Evolutionary conservation across 306 rosid species (phyloP).

Genomic region (Begonia fuchsioides): DNA sequence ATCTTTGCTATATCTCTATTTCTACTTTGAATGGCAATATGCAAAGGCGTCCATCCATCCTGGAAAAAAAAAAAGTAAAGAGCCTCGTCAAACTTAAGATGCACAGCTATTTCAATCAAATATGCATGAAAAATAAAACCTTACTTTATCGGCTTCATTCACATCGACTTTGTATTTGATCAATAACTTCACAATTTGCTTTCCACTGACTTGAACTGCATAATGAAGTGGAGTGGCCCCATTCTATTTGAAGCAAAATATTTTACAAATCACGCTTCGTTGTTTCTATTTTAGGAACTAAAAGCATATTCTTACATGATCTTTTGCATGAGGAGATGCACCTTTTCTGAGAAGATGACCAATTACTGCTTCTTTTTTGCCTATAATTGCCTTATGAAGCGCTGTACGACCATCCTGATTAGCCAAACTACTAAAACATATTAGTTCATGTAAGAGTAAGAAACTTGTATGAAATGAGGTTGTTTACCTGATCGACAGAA

Average conservation of each 20-base stretch:
- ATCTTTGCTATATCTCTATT: conserved; percentile 69
- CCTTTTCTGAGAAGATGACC: conserved; percentile 89
- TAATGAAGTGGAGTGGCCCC: conserved; percentile 96
- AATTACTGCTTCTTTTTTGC: conserved; percentile 63
- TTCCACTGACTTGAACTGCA: conserved; percentile 88
- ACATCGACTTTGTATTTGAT: conserved; percentile 65
- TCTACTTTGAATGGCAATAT: conserved; percentile 73
- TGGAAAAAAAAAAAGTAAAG: conserved; percentile 21
- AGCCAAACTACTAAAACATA: conserved; percentile 16
- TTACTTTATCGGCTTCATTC: conserved; percentile 66
- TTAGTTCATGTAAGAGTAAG: conserved; percentile 2
- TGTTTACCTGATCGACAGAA: conserved; percentile 29
- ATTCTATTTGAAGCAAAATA: conserved; percentile 37
- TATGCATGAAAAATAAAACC: conserved; percentile 1
- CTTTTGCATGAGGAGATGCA: conserved; percentile 75
- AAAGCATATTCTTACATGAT: conserved; percentile 38
- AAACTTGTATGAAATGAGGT: conserved; percentile 2
- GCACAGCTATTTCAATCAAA: too few relatives aligned
- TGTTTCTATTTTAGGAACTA: not conserved
- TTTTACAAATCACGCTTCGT: not conserved
- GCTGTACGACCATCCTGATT: conserved; percentile 83
- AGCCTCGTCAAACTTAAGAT: not conserved
- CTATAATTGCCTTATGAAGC: conserved; percentile 75
- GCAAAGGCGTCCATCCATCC: conserved; percentile 98
- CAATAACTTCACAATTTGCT: conserved; percentile 73